phyloP scores from a whole-genome alignment of 495 filamentous ascomycete genomes.

The Ramalina peruviana region DNA sequence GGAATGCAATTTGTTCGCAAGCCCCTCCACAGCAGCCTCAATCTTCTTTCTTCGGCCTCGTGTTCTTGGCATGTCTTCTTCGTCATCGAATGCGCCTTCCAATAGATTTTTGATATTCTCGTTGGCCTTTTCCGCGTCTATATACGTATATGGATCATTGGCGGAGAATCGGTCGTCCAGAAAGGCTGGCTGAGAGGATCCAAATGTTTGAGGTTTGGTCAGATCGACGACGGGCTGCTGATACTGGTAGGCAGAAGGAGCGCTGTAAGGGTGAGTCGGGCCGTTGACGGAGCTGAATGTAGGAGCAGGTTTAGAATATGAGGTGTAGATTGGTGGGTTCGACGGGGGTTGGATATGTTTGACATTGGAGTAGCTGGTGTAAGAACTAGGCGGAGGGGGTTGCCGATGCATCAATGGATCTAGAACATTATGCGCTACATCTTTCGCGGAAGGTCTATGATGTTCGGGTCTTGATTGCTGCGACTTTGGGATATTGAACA shows the following conservation, averaged over 20 bases:
- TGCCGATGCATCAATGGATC: constrained; percentile 33
- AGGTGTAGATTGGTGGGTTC: constrained; percentile 25
- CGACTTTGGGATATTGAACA: constrained; percentile 39
- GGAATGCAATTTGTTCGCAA: constrained; percentile 45
- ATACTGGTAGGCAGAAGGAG: constrained; percentile 21
- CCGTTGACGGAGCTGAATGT: constrained; percentile 26
- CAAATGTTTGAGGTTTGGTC: constrained; percentile 19
- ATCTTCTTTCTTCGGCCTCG: constrained; percentile 39
- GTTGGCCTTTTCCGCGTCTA: constrained; percentile 62
- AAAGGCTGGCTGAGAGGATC: constrained; percentile 15
- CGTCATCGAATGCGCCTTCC: constrained; percentile 77
- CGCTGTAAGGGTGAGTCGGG: background rate
- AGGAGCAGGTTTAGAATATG: constrained; percentile 24
- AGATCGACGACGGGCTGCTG: constrained; percentile 35
- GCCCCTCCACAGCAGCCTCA: constrained; percentile 32
- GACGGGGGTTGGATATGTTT: constrained; percentile 34
- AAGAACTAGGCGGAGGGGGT: constrained; percentile 6
- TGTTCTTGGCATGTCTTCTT: constrained; percentile 46
- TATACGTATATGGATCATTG: constrained; percentile 50
- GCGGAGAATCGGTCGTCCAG: constrained; percentile 26
- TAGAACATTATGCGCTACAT: constrained; percentile 11
- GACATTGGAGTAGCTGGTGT: constrained; percentile 18
- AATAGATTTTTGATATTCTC: constrained; percentile 79
- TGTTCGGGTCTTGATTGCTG: constrained; percentile 35
- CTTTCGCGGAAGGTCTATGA: constrained; percentile 22